Base-by-base conservation (phyloP, 2,329 filamentous ascomycete species). In the Nannizzia gypsea region DNA sequence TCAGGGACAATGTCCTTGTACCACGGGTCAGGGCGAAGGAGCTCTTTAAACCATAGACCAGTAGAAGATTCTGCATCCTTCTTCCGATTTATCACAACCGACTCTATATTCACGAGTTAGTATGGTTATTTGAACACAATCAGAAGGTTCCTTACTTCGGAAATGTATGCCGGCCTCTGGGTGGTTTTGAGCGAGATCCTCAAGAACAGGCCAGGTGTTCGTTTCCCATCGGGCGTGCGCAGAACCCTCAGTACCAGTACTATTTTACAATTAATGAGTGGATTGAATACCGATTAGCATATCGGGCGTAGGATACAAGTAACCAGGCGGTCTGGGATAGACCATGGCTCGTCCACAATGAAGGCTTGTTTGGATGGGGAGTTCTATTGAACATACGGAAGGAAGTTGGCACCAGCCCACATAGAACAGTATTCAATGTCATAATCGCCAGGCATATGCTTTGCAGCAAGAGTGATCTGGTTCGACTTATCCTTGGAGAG, bases 371-470 rank as follows among this genome's bases (percentile, higher is more conserved):
- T 2, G 6, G 26, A 6, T 17, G 3, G 6, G 24, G 26, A 15
- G 13, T 3, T 3, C 17, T 13, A 20, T 54, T 34, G 15, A n/a
- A 77, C 84, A 63, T 67, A 88, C 85, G 87, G 89, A 62, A 87
- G 72, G 68, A 84, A 85, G 69, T 93, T 92, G 63, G 89, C 90
- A 13, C 90, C 90, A 2, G 90, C 90, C 87, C 89, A 95, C 0
- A 89, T 90, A 4, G 89, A 95, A 0, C 89, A 86, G 71, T 96
- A 96, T 77, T 95, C 87, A 65, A 91, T 86, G 65, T 92, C 88
- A 72, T 92, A 93, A 76, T 96, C 91, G 38, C 91, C 91, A 0
- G 91, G 91, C 87, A 96, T 93, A 70, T 95, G 88, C 69, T 92
- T 95, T 3, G 89, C 87, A 34, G 90, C 77, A 38, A 95, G 78